Evolutionary conservation across 1,139 yeast species (phyloP), one percentile per base, ranked within the genome.

Genomic region (Blastobotrys ciferrii): DNA sequence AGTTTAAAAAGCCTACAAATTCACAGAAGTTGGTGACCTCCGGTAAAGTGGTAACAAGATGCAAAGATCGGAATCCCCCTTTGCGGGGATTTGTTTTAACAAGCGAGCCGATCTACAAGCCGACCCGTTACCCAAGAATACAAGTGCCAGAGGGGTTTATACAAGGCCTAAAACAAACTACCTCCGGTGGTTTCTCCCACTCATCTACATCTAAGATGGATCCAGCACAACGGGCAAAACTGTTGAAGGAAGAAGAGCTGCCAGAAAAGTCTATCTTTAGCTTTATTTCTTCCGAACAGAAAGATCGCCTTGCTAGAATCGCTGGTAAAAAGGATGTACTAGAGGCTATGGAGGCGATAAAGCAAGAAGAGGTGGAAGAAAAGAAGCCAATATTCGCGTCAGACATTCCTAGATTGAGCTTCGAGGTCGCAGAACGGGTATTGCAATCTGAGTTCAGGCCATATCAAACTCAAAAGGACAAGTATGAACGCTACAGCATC

Each of bases 251-350:
- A 32, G 49, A 49, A 6, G 40, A 43, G 25, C 43, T 51, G 3
- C 54, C 50, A 5, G 55, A 54, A 19, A 58, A 56, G 37, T 56
- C 60, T 2, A 50, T 58, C 7, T 58, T 58, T 47, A 59, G 58
- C 39, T 52, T 49, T 41, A 32, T 60, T 39, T 47, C 56, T 6
- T 50, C 59, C 2, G 56, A 47, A 2, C 56, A 56, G 32, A 48
- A 56, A 2, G 51, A 51, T 12, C 49, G 47, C 28, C 25, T 58
- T 15, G 52, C 45, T 9, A 36, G 20, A 31, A 14, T 44, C 12
- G 35, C 43, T 4, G 36, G 36, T 14, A 40, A 40, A 25, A 36
- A 23, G 7, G 23, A 19, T 15, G 28, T 36, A 5, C 40, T 28
- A 28, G 6, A 7, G 13, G 40, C 28, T 18, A 15, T 15, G 9